Base-by-base conservation (phyloP, 192 early-diverging fungal genomes). In the Thoreauomyces humboldtii region DNA sequence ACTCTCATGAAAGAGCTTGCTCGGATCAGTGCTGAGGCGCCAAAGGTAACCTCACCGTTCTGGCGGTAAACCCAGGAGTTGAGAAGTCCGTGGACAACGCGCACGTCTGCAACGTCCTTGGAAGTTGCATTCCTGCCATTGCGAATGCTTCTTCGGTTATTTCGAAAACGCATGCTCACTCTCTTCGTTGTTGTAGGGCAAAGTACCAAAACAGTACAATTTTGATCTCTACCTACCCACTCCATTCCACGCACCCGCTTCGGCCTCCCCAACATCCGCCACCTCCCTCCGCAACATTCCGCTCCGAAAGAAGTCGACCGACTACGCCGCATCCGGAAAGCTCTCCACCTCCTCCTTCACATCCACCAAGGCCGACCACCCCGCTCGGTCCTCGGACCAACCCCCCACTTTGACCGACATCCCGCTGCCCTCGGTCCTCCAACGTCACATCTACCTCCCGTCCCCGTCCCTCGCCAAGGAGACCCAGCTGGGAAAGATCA, bases 351-450 rank as follows among this genome's bases (percentile, higher is more conserved):
- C 6, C 55, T 2, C 3, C 55, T 37, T 2, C 31, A 57, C 37
- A 41, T 11, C 11, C 25, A 22, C 5, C 19, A 25, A 54, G 7
- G 21, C 3, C 50, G 15, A 54, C 1, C 1, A 35, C 14, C 52
- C 24, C 27, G n/a, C 38, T n/a, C 7, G 5, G 14, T 45, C 51
- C 41, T 11, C 38, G 4, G 15, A 37, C 37, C 59, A 22, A n/a
- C n/a, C 29, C 38, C 11, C 9, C 9, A 44, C 43, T 44, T 19
- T 69, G 28, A 51, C 29, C 38, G 74, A 79, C 63, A 68, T 76
- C 25, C 77, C 77, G 6, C 51, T 79, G 2, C 77, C 77, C 21
- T 17, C 19, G 3, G 69, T 72, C 21, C 42, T 79, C 19, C 36
- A 42, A 24, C 61, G 72, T 4, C 77, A 76, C 52, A 65, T 76